Evolutionary conservation across 306 rosid species (phyloP).

Genomic region (Senna siamea): DNA sequence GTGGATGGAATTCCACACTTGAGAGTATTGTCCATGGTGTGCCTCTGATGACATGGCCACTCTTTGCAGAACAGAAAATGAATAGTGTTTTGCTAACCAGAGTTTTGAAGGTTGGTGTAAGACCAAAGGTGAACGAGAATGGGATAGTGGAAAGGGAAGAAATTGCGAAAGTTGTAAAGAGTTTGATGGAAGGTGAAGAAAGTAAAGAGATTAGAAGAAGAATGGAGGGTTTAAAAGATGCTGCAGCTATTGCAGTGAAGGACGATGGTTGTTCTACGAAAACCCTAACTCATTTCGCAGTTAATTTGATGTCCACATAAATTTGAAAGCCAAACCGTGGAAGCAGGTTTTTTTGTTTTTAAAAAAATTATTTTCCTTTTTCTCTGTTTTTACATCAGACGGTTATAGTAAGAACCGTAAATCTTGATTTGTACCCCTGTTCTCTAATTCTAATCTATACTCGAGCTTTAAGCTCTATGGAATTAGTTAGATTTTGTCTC

Average conservation of each 20-base stretch:
- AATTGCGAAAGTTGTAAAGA: conserved; percentile 26
- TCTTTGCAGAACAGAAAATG: background rate
- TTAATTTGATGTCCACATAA: background rate
- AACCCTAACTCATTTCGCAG: background rate
- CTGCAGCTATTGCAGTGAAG: conserved; percentile 20
- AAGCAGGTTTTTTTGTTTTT: too few species aligned
- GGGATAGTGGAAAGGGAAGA: conserved; percentile 32
- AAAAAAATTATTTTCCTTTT: too few species aligned
- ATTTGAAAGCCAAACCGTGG: too few species aligned
- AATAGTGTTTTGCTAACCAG: conserved; percentile 21
- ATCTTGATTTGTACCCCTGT: too few species aligned
- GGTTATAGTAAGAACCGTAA: too few species aligned
- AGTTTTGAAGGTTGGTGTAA: conserved; percentile 31
- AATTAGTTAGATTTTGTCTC: too few species aligned
- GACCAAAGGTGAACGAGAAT: conserved; percentile 22
- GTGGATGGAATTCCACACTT: conserved; percentile 6
- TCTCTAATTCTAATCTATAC: too few species aligned
- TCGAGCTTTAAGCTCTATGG: too few species aligned
- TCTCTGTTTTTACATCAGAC: too few species aligned
- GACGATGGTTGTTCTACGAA: conserved; percentile 32
- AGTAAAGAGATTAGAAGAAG: conserved; percentile 20
- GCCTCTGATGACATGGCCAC: background rate
- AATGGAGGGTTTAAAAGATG: conserved; percentile 23
- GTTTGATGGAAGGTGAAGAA: conserved; percentile 24
- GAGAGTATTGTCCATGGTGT: background rate